phyloP scores from a whole-genome alignment of 1,284 basidiomycete species.

The Ustilago bromivora region DNA sequence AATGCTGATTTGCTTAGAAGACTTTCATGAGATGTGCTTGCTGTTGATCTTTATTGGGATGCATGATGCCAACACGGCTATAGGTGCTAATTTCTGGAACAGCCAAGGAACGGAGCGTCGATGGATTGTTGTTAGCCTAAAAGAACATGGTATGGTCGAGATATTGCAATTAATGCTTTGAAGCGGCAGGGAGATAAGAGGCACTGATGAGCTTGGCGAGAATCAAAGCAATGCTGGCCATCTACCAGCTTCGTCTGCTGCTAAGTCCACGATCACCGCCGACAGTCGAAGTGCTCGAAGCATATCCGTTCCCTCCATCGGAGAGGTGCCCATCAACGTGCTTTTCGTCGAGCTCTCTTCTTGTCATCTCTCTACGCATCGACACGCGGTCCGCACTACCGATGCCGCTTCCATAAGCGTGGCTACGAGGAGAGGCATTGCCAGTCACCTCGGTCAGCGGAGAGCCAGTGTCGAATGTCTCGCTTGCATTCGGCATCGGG shows the following conservation, averaged over 20 bases:
- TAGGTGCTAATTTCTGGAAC: background rate
- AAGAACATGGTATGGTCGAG: too few species aligned
- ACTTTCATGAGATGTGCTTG: background rate
- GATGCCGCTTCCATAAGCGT: background rate
- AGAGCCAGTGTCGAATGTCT: slow-evolving; percentile 31
- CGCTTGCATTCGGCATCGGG: slow-evolving; percentile 9
- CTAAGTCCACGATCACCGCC: background rate
- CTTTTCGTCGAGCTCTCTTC: background rate
- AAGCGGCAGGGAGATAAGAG: too few species aligned
- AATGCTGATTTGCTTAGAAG: too few species aligned
- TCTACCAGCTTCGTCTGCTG: slow-evolving; percentile 11
- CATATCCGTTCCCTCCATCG: background rate
- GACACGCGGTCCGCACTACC: background rate
- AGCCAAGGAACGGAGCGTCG: background rate
- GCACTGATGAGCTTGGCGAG: background rate
- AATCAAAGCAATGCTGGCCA: background rate
- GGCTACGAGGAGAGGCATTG: slow-evolving; percentile 24
- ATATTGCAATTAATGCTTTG: too few species aligned
- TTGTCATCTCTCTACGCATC: background rate
- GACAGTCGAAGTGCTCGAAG: slow-evolving; percentile 13
- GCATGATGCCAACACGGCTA: background rate
- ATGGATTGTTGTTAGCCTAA: background rate
- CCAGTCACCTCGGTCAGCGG: slow-evolving; percentile 38
- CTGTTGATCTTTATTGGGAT: background rate
- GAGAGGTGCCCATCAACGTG: slow-evolving; percentile 15